phyloP scores from a whole-genome alignment of 768 basidiomycete species.

The Lyophyllum semitale region DNA sequence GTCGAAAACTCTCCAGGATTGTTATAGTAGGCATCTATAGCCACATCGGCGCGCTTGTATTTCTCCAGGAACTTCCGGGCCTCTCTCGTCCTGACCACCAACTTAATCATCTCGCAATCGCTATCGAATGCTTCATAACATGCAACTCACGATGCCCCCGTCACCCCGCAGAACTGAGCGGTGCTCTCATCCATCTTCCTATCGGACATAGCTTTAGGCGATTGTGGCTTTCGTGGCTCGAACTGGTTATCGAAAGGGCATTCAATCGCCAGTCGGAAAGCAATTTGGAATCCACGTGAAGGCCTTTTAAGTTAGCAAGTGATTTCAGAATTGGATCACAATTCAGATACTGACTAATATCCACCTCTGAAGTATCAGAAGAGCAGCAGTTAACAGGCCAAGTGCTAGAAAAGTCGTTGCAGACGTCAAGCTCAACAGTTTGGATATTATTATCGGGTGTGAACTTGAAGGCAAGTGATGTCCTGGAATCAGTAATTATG shows the following conservation, averaged over 20 bases:
- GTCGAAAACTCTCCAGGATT: conserved; percentile 42
- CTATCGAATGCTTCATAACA: conserved; percentile 16
- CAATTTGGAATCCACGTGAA: conserved; percentile 5
- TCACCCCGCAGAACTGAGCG: conserved; percentile 63
- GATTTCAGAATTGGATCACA: neutral
- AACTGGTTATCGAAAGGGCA: conserved; percentile 8
- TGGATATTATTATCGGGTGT: conserved; percentile 6
- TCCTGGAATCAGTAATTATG: conserved; percentile 4
- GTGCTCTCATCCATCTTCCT: conserved; percentile 51
- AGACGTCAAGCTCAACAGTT: conserved; percentile 13
- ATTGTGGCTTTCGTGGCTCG: conserved; percentile 5
- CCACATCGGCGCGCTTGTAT: conserved; percentile 69
- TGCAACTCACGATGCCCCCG: conserved; percentile 64
- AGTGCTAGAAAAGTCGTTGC: conserved; percentile 5
- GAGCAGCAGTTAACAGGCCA: neutral
- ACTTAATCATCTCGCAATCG: conserved; percentile 28
- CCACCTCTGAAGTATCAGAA: conserved; percentile 1
- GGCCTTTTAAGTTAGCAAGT: conserved; percentile 2
- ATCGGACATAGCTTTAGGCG: conserved; percentile 31
- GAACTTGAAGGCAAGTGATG: neutral
- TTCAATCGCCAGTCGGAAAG: neutral
- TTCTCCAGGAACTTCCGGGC: conserved; percentile 72
- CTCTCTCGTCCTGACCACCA: conserved; percentile 47
- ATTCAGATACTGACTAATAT: conserved; percentile 14
- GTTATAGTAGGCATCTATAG: conserved; percentile 73